Conservation (phyloP, 2,329 filamentous ascomycete species). For the Calonectria ilicicola region DNA sequence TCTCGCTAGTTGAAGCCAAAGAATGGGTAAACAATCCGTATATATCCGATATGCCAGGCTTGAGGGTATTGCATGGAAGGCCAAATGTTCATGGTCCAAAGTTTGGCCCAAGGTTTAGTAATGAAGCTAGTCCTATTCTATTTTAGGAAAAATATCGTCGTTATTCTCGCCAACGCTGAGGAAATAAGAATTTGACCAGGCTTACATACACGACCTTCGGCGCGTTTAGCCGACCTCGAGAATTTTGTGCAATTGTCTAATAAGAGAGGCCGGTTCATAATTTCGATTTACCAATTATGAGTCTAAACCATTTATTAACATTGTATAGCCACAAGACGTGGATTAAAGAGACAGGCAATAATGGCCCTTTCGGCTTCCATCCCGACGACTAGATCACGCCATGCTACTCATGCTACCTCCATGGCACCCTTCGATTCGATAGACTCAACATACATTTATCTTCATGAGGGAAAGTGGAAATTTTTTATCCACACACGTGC, state of each 20-base stretch:
- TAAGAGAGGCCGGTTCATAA: neutral
- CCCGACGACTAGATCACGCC: neutral
- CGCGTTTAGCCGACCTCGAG: neutral
- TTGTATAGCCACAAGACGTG: neutral
- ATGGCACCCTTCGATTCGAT: neutral
- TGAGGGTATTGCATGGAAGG: no score
- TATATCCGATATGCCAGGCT: no score
- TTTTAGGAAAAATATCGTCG: no score
- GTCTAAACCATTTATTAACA: no score
- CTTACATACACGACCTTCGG: neutral
- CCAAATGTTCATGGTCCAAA: no score
- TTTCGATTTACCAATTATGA: neutral
- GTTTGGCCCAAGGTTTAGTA: no score
- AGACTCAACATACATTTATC: neutral
- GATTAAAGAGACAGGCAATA: neutral
- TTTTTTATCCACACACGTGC: no score
- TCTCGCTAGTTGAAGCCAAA: no score
- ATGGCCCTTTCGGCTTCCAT: neutral
- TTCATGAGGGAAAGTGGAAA: neutral
- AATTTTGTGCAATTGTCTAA: neutral
- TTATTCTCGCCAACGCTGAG: neutral
- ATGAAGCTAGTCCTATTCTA: no score
- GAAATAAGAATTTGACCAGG: neutral
- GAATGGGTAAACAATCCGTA: no score
- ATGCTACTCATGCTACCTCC: neutral